phyloP scores from a whole-genome alignment of 805 yeast genomes.

The Pichia heedii region DNA sequence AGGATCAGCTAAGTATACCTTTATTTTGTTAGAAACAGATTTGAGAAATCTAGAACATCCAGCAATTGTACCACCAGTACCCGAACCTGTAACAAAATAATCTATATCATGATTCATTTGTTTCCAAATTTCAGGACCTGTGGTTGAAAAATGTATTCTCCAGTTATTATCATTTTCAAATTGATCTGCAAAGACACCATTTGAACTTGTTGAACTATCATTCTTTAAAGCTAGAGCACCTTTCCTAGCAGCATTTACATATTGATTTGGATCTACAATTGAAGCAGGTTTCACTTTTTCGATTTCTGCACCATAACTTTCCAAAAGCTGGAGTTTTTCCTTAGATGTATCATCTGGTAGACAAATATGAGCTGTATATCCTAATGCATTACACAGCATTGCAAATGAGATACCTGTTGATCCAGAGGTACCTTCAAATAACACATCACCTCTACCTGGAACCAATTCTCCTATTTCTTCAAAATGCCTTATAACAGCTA shows the following conservation, averaged over 20 bases:
- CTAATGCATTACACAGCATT: conserved; percentile 77
- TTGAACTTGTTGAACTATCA: conserved; percentile 29
- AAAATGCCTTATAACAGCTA: conserved; percentile 66
- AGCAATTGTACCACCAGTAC: conserved; percentile 96
- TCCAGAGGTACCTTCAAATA: conserved; percentile 94
- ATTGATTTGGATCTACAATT: conserved; percentile 87
- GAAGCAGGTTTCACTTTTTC: conserved; percentile 91
- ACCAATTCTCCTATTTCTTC: conserved; percentile 49
- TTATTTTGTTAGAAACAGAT: conserved; percentile 33
- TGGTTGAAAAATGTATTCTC: conserved; percentile 69
- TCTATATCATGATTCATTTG: conserved; percentile 64
- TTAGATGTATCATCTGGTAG: conserved; percentile 87
- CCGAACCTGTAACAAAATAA: conserved; percentile 82
- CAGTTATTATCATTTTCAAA: conserved; percentile 91
- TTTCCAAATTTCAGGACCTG: conserved; percentile 87
- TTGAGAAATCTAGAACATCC: conserved; percentile 78
- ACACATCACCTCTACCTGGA: conserved; percentile 58
- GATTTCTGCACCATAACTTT: conserved; percentile 69
- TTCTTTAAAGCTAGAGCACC: conserved; percentile 47
- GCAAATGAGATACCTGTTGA: conserved; percentile 95
- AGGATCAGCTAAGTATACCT: conserved; percentile 79
- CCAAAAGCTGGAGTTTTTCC: conserved; percentile 68
- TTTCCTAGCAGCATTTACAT: conserved; percentile 76
- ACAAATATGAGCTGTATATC: conserved; percentile 88
- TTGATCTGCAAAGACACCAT: conserved; percentile 88